A percentile compares a stretch with the other conserved stretches of the same genome.
These are phyloP conservation scores for Serendipita sp. DNA, from an alignment of 768 basidiomycete species.

Conservation along the genomic window DNA sequence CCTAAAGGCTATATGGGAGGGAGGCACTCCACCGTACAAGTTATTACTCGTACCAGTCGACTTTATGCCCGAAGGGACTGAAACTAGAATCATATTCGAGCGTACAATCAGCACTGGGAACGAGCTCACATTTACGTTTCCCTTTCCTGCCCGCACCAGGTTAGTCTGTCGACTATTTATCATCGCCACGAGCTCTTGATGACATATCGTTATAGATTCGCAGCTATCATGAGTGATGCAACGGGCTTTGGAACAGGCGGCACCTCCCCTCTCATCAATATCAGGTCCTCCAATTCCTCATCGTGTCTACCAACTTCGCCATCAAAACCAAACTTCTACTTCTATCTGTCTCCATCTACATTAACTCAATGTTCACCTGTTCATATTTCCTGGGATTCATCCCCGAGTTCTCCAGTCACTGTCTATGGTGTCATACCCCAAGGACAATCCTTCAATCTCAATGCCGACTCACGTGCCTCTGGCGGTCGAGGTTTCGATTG, in stretches of 20 bases:
- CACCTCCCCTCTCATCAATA: constrained; percentile 12
- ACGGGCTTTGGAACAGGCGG: constrained; percentile 10
- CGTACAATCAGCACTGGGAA: constrained; percentile 32
- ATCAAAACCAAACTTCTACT: constrained; percentile 9
- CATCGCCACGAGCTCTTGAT: not conserved
- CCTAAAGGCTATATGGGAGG: constrained; percentile 45
- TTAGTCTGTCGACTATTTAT: not conserved
- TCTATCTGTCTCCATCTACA: constrained; percentile 29
- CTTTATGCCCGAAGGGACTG: constrained; percentile 19
- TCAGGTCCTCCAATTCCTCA: constrained; percentile 20
- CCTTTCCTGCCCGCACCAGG: constrained; percentile 21
- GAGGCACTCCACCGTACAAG: constrained; percentile 50
- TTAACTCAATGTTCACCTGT: constrained; percentile 12
- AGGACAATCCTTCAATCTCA: constrained; percentile 27
- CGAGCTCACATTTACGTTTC: constrained; percentile 7
- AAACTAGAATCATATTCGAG: constrained; percentile 45
- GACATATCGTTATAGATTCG: constrained; percentile 39
- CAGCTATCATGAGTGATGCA: constrained; percentile 30
- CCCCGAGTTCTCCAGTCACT: constrained; percentile 65
- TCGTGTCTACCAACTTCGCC: constrained; percentile 19
- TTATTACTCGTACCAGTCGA: constrained; percentile 55
- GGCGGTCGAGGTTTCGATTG: constrained; percentile 39
- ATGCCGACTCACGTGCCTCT: constrained; percentile 25
- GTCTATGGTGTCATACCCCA: constrained; percentile 37
- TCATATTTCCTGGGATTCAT: constrained; percentile 27